Percentiles rank a stretch among this genome's conserved stretches.
phyloP scores from a whole-genome alignment of 208 protist species.

The Wallacemonas sp. region DNA sequence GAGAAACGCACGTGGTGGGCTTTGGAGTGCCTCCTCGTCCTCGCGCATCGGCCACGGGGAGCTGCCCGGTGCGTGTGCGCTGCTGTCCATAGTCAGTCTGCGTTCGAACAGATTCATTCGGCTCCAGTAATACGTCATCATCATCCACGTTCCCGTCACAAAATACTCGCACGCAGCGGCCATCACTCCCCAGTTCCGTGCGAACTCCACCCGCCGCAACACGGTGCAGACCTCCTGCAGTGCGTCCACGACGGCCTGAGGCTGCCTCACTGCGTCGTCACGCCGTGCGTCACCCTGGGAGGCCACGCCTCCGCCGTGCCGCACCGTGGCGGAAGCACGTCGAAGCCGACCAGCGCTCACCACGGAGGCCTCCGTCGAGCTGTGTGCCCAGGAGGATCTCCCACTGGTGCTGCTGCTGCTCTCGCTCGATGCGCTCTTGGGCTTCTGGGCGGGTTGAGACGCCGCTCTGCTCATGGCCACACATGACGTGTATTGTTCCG shows the following conservation, averaged over 20 bases:
- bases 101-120: slow-evolving; percentile 29
- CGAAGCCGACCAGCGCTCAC: no score
- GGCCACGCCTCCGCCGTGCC: not conserved
- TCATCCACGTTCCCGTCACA: not conserved
- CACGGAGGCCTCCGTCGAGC: not conserved
- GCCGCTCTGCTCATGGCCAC: not conserved
- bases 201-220: not conserved
- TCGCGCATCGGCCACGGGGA: not conserved
- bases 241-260: not conserved
- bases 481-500: slow-evolving; percentile 1
- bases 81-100: no score
- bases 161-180: not conserved
- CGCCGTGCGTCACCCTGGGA: no score
- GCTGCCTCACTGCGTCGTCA: not conserved
- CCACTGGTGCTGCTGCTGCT: not conserved
- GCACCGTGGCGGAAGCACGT: not conserved
- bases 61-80: no score
- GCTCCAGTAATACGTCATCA: slow-evolving; percentile 22
- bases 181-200: slow-evolving; percentile 3
- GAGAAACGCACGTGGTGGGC: slow-evolving; percentile 16
- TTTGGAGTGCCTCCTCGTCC: slow-evolving; percentile 1
- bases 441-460: not conserved
- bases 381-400: not conserved
- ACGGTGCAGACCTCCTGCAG: slow-evolving; percentile 5
- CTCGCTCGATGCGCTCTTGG: not conserved